Base-by-base conservation (phyloP, 768 basidiomycete species). In the Russula olivacea region DNA sequence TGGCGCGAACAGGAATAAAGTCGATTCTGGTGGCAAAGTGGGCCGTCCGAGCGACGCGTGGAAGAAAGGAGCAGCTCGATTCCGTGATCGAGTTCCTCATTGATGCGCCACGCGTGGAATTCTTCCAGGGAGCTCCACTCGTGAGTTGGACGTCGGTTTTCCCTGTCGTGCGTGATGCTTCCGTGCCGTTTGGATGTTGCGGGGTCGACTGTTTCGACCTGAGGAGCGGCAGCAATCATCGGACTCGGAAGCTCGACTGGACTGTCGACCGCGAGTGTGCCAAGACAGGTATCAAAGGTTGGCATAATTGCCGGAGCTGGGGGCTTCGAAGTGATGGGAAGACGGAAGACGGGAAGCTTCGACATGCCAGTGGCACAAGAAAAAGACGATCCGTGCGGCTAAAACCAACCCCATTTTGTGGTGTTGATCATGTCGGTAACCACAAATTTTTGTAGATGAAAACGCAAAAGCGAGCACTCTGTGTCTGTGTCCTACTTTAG, bases 81-180 rank as follows among this genome's bases (percentile, higher is more conserved):
- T n/a, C 50, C 51, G 34, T 58, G 51, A 19, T 38, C 43, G n/a
- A n/a, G 23, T 45, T 62, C 40, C 17, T 51, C 49, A 7, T 28
- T 62, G 23, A 15, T 32, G 48, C 55, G 30, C 55, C 55, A 51
- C 17, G 49, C 12, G 15, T 56, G 12, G 19, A 56, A 57, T 21
- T 36, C 57, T 6, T 63, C 32, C 34, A 52, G 41, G 23, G 54
- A 56, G 40, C 15, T 40, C 61, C 41, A 47, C 25, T 58, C 49
- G 32, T 52, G 38, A 5, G 38, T 55, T 10, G 54, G 61, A 23
- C 9, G 4, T 17, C 17, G 47, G 10, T 7, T 40, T 30, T 32
- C 23, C 34, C 34, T 58, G 50, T 58, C 56, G 41, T 21, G 25
- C 17, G 32, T 19, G 55, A 58, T 57, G 41, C 55, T 28, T 43